Base-by-base conservation (phyloP, 352 stramenopile genomes). In the Pythium sukuiense region DNA sequence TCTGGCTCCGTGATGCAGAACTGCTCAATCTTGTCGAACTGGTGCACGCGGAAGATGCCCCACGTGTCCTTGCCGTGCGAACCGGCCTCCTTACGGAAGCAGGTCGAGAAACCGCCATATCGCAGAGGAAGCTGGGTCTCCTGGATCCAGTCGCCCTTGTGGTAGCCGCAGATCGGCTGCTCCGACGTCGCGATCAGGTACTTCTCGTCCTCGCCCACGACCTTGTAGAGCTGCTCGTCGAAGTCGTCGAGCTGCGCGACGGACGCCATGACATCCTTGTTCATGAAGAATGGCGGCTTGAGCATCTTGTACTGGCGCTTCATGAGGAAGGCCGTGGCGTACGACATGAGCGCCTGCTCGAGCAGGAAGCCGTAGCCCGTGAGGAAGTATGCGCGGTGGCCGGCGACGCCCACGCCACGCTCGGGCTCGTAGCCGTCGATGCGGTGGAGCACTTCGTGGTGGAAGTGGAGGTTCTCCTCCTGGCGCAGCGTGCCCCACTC, bases 11-110 rank as follows among this genome's bases (percentile, higher is more conserved):
- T 97, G 61, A 99, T 93, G 76, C 93, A 98, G 76, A 99, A 99
- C 77, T 99, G 97, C 81, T 99, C 97, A 63, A 99, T 97, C 87
- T 99, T 99, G 79, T 99, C 97, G 76, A 99, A 99, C 84, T 99
- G 98, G 87, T 99, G 98, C 7, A 99, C 98, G 46, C 98, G 95
- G 82, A 99, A 99, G 76, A 99, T 99, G 48, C 98, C 98, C 87
- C 97, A 99, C 71, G 98, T 99, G 80, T 99, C 98, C 81, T 98
- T 98, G 54, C 98, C 98, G 72, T 98, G 97, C 53, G 89, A 97
- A 33, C 98, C 98, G 13, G 97, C 97, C 84, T 99, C 98, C 80
- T 99, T 99, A 55, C 98, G 94, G 85, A 99, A 99, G 72, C 97
- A 99, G n/a, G 97, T 99, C 37, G 95, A 99, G 70, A 99, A 98